phyloP scores from a whole-genome alignment of 1,139 yeast genomes.

The Blastobotrys petasosporus region DNA sequence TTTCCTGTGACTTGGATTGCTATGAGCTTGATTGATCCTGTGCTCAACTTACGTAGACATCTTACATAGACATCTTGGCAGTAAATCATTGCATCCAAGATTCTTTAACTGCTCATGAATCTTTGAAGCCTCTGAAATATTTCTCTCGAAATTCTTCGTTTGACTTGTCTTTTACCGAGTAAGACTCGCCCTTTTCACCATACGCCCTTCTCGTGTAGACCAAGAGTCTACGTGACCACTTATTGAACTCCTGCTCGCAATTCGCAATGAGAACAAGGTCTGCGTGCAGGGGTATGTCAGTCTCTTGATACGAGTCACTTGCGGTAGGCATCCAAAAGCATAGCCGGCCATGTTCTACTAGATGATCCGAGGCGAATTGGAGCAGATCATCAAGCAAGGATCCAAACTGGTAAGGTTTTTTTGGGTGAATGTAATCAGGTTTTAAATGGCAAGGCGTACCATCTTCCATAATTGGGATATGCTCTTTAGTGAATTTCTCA shows the following conservation, averaged over 20 bases:
- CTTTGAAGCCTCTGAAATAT: constrained; percentile 61
- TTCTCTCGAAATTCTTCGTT: constrained; percentile 66
- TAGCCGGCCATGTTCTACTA: constrained; percentile 70
- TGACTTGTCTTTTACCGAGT: constrained; percentile 37
- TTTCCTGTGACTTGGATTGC: too few species aligned
- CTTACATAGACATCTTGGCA: too few species aligned
- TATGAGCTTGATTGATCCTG: too few species aligned
- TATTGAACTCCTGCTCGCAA: constrained; percentile 82
- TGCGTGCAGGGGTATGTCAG: constrained; percentile 73
- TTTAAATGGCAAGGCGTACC: constrained; percentile 75
- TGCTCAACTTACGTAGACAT: too few species aligned
- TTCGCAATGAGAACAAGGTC: constrained; percentile 64
- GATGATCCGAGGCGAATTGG: constrained; percentile 60
- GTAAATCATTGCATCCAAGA: too few species aligned
- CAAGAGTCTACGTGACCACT: constrained; percentile 80
- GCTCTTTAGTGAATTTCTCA: constrained; percentile 53
- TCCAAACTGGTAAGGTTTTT: constrained; percentile 81
- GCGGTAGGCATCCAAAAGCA: constrained; percentile 99
- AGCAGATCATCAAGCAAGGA: constrained; percentile 70
- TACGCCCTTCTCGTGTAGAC: constrained; percentile 68
- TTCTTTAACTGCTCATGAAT: background rate
- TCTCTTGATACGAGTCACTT: constrained; percentile 72
- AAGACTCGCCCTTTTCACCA: constrained; percentile 53
- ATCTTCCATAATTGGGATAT: constrained; percentile 63
- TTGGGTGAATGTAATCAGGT: constrained; percentile 85